These are phyloP conservation scores for Saccharomycopsis fermentans DNA, from an alignment of 805 yeast species.

Conservation along the genomic window DNA sequence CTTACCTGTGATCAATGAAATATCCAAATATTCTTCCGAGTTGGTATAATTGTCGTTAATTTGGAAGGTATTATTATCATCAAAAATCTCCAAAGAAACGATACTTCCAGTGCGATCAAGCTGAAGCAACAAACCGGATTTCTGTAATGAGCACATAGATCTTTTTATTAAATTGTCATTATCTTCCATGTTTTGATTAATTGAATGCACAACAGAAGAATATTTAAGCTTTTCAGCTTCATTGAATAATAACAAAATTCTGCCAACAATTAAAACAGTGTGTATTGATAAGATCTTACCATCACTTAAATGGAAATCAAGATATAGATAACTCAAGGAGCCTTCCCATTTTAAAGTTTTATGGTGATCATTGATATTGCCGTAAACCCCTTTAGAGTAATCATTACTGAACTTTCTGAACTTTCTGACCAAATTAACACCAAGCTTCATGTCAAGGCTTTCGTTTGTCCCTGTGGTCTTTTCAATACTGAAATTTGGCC, in stretches of 20 bases:
- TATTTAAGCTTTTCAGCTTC: conserved; percentile 5
- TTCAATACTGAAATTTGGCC: background rate
- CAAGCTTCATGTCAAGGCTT: background rate
- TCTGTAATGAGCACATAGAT: conserved; percentile 8
- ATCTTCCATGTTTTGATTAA: background rate
- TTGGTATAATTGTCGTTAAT: background rate
- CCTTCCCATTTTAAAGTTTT: conserved; percentile 13
- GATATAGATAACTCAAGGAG: conserved; percentile 10
- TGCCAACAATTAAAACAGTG: conserved; percentile 13
- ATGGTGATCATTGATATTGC: conserved; percentile 1
- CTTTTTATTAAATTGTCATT: conserved; percentile 11
- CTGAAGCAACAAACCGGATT: conserved; percentile 5
- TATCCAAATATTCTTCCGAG: background rate
- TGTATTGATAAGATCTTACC: background rate
- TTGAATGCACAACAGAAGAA: background rate
- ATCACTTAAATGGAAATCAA: conserved; percentile 6
- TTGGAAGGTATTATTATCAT: background rate
- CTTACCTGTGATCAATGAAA: background rate
- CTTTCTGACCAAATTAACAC: background rate
- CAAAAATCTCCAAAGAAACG: background rate
- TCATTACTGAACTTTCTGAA: background rate
- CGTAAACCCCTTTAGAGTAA: background rate
- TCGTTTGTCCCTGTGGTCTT: background rate
- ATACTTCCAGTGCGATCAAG: background rate
- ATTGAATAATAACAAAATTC: conserved; percentile 11